These are phyloP conservation scores for Datura wrightii DNA, from an alignment of 257 asterid genomes.

Conservation along the genomic window DNA sequence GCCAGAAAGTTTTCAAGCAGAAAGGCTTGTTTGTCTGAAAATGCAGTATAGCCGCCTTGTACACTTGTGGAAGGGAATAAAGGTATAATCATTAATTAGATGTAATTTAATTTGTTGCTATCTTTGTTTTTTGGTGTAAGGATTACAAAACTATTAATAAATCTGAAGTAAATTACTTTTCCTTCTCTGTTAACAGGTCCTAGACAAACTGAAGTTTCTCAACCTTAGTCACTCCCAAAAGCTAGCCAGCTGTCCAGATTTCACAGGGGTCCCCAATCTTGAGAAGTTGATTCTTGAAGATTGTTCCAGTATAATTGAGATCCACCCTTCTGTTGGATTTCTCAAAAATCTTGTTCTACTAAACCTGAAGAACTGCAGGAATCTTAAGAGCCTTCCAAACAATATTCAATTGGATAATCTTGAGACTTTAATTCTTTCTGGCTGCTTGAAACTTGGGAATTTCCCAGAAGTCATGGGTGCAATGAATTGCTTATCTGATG, in stretches of 20 bases:
- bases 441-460: conserved; percentile 30
- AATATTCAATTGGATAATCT: conserved; percentile 24
- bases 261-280: conserved; percentile 33
- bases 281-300: conserved; percentile 29
- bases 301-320: conserved; percentile 28
- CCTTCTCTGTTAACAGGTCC: conserved; percentile 23
- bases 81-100: not conserved
- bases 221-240: conserved; percentile 40
- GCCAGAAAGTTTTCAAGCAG: conserved; percentile 26
- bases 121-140: too few relatives aligned
- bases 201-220: conserved; percentile 35
- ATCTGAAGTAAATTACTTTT: not conserved
- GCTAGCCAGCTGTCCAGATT: conserved; percentile 33
- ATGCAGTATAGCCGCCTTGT: not conserved
- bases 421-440: conserved; percentile 28
- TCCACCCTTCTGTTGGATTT: conserved; percentile 31
- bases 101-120: too few relatives aligned
- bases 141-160: not conserved
- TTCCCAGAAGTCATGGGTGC: conserved; percentile 29
- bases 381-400: conserved; percentile 26
- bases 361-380: conserved; percentile 33
- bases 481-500: conserved; percentile 1
- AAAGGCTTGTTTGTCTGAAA: conserved; percentile 28
- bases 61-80: conserved; percentile 32
- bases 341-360: conserved; percentile 26